Evolutionary conservation across 2,329 filamentous ascomycete species (phyloP).

Genomic region (Fusarium guadeloupense): DNA sequence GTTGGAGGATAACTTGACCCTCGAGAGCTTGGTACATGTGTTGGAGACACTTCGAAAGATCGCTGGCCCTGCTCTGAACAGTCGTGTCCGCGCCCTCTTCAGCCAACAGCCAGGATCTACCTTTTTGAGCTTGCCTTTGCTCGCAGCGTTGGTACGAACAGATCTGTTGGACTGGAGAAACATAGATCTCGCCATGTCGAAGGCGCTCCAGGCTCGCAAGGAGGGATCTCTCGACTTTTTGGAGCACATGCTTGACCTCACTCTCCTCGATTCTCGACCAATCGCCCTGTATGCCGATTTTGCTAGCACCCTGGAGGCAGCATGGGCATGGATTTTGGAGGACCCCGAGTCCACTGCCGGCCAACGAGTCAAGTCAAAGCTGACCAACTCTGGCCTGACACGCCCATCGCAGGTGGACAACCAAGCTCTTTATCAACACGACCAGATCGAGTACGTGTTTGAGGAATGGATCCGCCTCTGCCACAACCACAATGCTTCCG

Average conservation of each 20-base stretch:
- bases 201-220: slow-evolving; percentile 76
- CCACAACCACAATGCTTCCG: slow-evolving; percentile 78
- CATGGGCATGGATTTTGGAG: slow-evolving; percentile 82
- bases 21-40: slow-evolving; percentile 71
- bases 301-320: slow-evolving; percentile 79
- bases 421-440: slow-evolving; percentile 64
- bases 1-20: slow-evolving; percentile 63
- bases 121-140: slow-evolving; percentile 66
- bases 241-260: slow-evolving; percentile 79
- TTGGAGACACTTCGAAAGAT: slow-evolving; percentile 70
- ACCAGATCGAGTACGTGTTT: slow-evolving; percentile 94
- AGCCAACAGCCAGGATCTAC: slow-evolving; percentile 64
- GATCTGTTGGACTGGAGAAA: slow-evolving; percentile 70
- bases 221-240: slow-evolving; percentile 80
- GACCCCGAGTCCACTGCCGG: slow-evolving; percentile 72
- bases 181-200: slow-evolving; percentile 77
- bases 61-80: slow-evolving; percentile 62
- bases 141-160: slow-evolving; percentile 65
- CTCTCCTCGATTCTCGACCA: slow-evolving; percentile 80
- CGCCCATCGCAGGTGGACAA: slow-evolving; percentile 59
- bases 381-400: slow-evolving; percentile 53
- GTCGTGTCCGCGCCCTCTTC: slow-evolving; percentile 65
- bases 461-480: slow-evolving; percentile 91
- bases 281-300: slow-evolving; percentile 87
- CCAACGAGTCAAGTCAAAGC: slow-evolving; percentile 76